phyloP scores from a whole-genome alignment of 208 protist genomes.

The Strigomonas galati region DNA sequence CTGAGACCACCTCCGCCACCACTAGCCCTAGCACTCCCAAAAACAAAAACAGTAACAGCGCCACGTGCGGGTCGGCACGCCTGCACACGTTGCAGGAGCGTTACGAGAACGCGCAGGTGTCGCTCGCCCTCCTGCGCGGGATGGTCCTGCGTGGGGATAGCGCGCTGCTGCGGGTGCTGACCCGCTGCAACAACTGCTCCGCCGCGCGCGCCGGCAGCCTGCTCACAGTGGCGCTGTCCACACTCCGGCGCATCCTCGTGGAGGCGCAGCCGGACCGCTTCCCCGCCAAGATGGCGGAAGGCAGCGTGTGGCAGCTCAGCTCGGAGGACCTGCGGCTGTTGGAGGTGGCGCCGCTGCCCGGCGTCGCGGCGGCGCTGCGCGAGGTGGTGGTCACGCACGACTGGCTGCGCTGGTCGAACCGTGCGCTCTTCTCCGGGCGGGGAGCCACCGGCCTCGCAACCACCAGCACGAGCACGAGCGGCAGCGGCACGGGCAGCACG shows the following conservation, averaged over 20 bases:
- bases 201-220: constrained; percentile 2
- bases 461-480: neutral
- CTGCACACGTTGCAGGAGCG: constrained; percentile 17
- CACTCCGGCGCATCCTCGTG: constrained; percentile 20
- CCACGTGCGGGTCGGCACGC: neutral
- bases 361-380: constrained; percentile 22
- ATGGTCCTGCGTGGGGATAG: constrained; percentile 27
- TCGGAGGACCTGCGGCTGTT: constrained; percentile 20
- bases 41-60: neutral
- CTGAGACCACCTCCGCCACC: neutral
- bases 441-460: no score
- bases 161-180: constrained; percentile 20
- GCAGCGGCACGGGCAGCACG: constrained; percentile 1
- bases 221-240: constrained; percentile 20
- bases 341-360: constrained; percentile 19
- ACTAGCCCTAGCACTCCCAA: neutral
- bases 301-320: constrained; percentile 23
- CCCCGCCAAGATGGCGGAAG: constrained; percentile 12
- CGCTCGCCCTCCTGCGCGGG: constrained; percentile 28
- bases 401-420: constrained; percentile 17
- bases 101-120: constrained; percentile 19
- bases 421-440: neutral
- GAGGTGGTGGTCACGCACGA: constrained; percentile 30
- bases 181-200: constrained; percentile 4
- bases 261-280: constrained; percentile 17